Conservation (phyloP, 192 early-diverging fungal genomes). For the Backusella morwellensis region DNA sequence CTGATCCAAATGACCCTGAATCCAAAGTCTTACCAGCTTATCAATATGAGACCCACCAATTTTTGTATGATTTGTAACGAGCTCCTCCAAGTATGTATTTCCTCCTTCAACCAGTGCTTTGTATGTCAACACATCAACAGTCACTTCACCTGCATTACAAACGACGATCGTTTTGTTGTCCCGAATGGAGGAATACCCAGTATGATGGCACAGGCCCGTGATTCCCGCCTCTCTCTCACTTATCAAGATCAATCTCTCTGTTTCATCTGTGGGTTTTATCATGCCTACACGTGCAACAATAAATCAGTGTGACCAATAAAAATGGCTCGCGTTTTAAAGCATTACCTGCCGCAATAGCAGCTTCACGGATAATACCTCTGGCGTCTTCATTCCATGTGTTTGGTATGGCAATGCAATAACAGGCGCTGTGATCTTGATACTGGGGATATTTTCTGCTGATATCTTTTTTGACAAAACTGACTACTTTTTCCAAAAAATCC, state of each 20-base stretch:
- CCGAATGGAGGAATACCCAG: conserved; percentile 14
- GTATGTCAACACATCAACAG: conserved; percentile 49
- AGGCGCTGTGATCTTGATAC: background rate
- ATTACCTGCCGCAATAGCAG: conserved; percentile 38
- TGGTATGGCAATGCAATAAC: conserved; percentile 46
- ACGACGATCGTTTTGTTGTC: conserved; percentile 46
- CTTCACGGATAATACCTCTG: conserved; percentile 42
- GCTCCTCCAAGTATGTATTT: conserved; percentile 34
- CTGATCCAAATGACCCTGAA: conserved; percentile 38
- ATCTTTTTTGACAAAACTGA: background rate
- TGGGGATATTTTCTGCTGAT: background rate
- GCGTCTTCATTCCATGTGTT: conserved; percentile 48
- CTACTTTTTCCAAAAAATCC: background rate
- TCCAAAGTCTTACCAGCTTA: conserved; percentile 24
- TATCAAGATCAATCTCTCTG: conserved; percentile 37
- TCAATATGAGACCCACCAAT: conserved; percentile 45
- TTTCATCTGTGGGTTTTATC: conserved; percentile 36
- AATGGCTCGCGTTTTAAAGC: background rate
- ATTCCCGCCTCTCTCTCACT: conserved; percentile 26
- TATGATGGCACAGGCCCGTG: conserved; percentile 40
- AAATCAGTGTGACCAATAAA: background rate
- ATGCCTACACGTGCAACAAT: background rate
- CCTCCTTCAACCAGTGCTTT: conserved; percentile 25
- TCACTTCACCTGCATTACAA: conserved; percentile 46
- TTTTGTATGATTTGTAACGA: conserved; percentile 37